These are phyloP conservation scores for Entomophthora muscae DNA, from an alignment of 371 early-diverging fungal species.

Conservation along the genomic window DNA sequence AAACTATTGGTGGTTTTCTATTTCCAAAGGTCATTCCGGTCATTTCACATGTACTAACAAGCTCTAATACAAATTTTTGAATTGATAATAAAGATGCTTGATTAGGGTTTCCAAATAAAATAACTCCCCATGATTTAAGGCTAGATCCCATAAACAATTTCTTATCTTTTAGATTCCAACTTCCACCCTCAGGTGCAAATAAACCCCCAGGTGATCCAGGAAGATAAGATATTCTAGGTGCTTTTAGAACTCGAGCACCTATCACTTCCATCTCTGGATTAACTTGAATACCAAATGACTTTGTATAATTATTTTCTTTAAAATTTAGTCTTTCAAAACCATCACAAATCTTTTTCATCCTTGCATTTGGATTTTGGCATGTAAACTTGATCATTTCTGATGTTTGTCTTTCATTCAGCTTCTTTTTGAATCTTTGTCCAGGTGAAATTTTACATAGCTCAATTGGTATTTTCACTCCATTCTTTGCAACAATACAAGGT, in stretches of 20 bases:
- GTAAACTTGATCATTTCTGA: slow-evolving; percentile 85
- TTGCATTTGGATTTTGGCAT: slow-evolving; percentile 51
- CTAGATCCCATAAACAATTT: slow-evolving; percentile 54
- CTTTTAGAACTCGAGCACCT: slow-evolving; percentile 49
- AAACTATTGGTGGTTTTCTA: slow-evolving; percentile 48
- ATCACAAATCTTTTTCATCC: slow-evolving; percentile 34
- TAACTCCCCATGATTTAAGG: slow-evolving; percentile 70
- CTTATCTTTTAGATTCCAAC: slow-evolving; percentile 85
- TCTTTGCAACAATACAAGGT: slow-evolving; percentile 61
- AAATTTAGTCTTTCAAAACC: slow-evolving; percentile 26
- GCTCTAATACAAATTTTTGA: slow-evolving; percentile 29
- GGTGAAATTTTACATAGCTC: slow-evolving; percentile 67
- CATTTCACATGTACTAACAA: slow-evolving; percentile 26
- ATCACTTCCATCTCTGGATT: slow-evolving; percentile 31
- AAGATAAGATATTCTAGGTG: slow-evolving; percentile 54
- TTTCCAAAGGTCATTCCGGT: slow-evolving; percentile 39
- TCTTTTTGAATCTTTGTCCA: slow-evolving; percentile 58
- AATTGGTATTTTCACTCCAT: slow-evolving; percentile 50
- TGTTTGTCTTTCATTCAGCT: slow-evolving; percentile 67
- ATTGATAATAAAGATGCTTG: slow-evolving; percentile 16
- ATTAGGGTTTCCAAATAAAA: slow-evolving; percentile 28
- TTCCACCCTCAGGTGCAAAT: slow-evolving; percentile 57
- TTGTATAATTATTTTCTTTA: slow-evolving; percentile 27
- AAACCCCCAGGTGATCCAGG: slow-evolving; percentile 30
- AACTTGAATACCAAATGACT: slow-evolving; percentile 47